Evolutionary conservation across 768 basidiomycete species (phyloP), one percentile per base, ranked within the genome.

Genomic region (Amanita brunnescens): DNA sequence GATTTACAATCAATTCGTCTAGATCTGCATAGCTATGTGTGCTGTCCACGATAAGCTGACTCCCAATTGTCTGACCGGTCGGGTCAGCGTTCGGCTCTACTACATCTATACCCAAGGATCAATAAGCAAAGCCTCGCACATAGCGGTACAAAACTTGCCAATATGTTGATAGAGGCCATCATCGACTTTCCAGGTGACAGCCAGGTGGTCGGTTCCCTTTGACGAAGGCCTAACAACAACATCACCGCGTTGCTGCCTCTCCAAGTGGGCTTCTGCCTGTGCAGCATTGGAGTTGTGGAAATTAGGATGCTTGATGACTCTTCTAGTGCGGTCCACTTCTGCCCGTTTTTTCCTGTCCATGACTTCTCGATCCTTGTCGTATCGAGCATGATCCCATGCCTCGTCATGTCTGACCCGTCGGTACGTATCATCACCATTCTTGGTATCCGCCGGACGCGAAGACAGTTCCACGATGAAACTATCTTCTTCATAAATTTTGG

Each of bases 131-230:
- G 18, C 21, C 32, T 37, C 26, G 34, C 14, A 20, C 16, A 0
- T 6, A 35, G 10, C 8, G 23, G 21, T 16, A 10, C 23, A 7
- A 14, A n/a, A 12, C 38, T 49, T 41, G 92, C 93, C 93, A 52
- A 99, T 88, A 62, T 99, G 96, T 62, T 98, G 96, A 66, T 89
- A 98, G 23, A 99, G 71, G 54, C 85, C 89, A 52, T 96, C 87
- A 56, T 94, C 95, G 2, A 99, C 93, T 69, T 98, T 99, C 96
- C 96, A 99, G 0, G 96, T 99, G 8, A 99, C 87, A 39, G 95
- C 95, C 33, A 99, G 74, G 69, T 98, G 96, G 59, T 96, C 80
- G 33, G 76, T 70, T 12, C 95, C 95, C 66, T 94, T 93, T 3
- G 95, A 97, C 14, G 93, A 95, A 0, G 96, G 96, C 40, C 96